Base-by-base conservation (phyloP, 495 filamentous ascomycete species). In the Neurospora sp. region DNA sequence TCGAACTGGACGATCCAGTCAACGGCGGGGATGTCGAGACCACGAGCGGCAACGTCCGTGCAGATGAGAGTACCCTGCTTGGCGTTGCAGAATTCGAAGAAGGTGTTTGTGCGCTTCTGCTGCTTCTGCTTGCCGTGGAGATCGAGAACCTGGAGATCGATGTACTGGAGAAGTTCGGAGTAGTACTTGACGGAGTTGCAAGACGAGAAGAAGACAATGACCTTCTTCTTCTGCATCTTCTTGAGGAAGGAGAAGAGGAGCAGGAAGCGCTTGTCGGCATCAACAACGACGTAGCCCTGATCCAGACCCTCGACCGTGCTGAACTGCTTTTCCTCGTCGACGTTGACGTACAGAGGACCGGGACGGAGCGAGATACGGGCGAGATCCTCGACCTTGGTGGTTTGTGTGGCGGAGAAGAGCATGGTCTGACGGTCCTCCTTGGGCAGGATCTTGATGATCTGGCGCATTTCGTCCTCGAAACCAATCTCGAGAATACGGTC, bases 11-110 rank as follows among this genome's bases (percentile, higher is more conserved):
- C 89, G 73, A 98, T 97, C 90, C 92, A 98, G 84, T 97, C 94
- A 18, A 98, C 94, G 16, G 90, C 89, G 0, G 93, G 94, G 74
- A 98, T 97, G 87, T 99, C 96, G 42, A 99, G 84, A 40, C 96
- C 96, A 75, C 96, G 85, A 9, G 96, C 96, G 44, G 96, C 96
- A 74, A 99, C 96, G 78, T 99, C 96, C 0, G 96, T 99, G 82
- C 94, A 97, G 75, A 99, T 94, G 48, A 99, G 82, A 5, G 92
- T 97, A 11, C 96, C 96, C 70, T 92, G 90, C 71, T 87, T 91
- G 8, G 96, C 94, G 80, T 99, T 99, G 83, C 92, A 94, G 85
- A 98, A 99, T 77, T 98, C 95, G 82, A 98, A 99, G 83, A 99
- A 99, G 0, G 93, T 97, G 78, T 96, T 96, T 68, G 96, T 99